Conservation (phyloP, 1,284 basidiomycete genomes). For the Uromyces viciae-fabae region DNA sequence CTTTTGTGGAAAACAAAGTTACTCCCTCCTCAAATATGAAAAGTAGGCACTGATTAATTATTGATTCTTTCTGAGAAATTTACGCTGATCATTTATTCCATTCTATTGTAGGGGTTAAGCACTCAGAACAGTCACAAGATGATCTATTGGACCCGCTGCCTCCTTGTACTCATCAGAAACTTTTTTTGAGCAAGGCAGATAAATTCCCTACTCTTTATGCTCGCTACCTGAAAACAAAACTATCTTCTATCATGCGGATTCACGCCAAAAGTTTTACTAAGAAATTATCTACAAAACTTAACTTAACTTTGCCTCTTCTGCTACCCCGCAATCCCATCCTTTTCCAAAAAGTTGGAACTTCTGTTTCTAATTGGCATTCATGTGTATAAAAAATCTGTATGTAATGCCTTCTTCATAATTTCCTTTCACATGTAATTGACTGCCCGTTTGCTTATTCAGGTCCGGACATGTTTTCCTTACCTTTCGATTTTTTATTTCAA, state of each 20-base stretch:
- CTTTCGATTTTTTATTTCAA: not conserved
- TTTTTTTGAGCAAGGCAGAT: not conserved
- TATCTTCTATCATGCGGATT: not conserved
- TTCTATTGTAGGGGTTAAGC: no score
- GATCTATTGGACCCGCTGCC: no score
- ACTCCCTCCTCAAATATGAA: no score
- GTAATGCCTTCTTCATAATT: not conserved
- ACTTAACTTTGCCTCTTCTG: not conserved
- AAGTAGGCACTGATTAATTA: no score
- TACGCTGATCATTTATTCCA: no score
- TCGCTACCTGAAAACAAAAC: not conserved
- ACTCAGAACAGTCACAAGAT: no score
- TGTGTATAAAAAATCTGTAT: not conserved
- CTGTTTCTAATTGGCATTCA: not conserved
- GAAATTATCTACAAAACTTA: not conserved
- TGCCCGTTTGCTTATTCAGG: not conserved
- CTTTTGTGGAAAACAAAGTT: no score
- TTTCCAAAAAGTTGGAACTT: not conserved
- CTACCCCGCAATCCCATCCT: not conserved
- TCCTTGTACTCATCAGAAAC: no score
- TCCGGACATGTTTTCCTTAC: not conserved
- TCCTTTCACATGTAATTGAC: not conserved
- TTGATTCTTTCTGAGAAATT: no score
- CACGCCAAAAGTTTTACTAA: not conserved
- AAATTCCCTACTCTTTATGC: not conserved